Conservation (phyloP, 805 yeast genomes). For the Wickerhamomyces rabaulensis region DNA sequence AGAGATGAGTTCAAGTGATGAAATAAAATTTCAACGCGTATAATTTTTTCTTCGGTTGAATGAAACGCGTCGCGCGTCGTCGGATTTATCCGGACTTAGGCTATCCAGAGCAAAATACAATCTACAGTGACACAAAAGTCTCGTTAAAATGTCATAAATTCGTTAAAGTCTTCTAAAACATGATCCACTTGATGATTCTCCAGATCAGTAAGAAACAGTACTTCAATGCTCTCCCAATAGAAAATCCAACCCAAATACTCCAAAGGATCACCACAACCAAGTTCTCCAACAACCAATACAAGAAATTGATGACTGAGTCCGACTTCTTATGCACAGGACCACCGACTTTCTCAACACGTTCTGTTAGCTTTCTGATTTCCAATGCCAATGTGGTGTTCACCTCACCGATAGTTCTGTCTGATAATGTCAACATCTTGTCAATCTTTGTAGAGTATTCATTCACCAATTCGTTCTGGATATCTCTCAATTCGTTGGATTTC, state of each 20-base stretch:
- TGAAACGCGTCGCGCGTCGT: not conserved
- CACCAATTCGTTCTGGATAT: constrained; percentile 17
- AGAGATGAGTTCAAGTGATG: too few relatives aligned
- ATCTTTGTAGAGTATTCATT: constrained; percentile 40
- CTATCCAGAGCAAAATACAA: not conserved
- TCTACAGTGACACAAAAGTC: not conserved
- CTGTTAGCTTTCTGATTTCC: constrained; percentile 50
- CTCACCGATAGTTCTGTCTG: constrained; percentile 69
- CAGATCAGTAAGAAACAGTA: constrained; percentile 3
- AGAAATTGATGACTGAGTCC: constrained; percentile 30
- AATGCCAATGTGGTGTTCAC: constrained; percentile 66
- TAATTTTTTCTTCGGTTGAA: not conserved
- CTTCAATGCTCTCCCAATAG: constrained; percentile 32
- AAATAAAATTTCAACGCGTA: too few relatives aligned
- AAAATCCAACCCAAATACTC: constrained; percentile 53
- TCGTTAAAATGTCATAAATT: not conserved
- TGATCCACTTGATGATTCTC: constrained; percentile 14
- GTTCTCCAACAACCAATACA: constrained; percentile 46
- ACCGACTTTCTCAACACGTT: constrained; percentile 38
- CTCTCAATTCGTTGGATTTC: constrained; percentile 15
- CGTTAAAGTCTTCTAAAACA: constrained; percentile 1
- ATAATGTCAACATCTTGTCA: constrained; percentile 54
- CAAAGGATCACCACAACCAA: constrained; percentile 46
- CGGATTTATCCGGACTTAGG: not conserved
- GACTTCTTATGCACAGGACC: constrained; percentile 25